Evolutionary conservation across 768 basidiomycete species (phyloP).

Genomic region (Strobilomyces echinocephalus): DNA sequence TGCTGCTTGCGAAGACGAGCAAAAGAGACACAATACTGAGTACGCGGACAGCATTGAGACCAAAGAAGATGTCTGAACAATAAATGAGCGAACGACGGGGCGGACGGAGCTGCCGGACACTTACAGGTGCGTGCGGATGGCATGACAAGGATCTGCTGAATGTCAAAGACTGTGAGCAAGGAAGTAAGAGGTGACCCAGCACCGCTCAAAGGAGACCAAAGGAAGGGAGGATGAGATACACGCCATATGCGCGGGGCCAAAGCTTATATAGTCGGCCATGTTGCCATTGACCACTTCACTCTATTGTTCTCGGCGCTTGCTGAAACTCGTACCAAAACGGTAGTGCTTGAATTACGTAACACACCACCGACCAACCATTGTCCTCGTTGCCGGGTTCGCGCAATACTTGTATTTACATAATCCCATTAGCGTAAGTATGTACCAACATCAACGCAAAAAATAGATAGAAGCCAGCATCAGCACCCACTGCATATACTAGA

Average conservation of each 20-base stretch:
- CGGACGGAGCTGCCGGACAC: constrained; percentile 16
- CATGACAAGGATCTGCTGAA: constrained; percentile 15
- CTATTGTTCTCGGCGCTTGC: constrained; percentile 29
- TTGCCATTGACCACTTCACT: constrained; percentile 13
- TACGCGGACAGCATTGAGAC: constrained; percentile 71
- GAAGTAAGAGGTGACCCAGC: constrained; percentile 29
- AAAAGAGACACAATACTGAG: constrained; percentile 76
- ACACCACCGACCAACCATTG: constrained; percentile 22
- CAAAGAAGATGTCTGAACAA: constrained; percentile 56
- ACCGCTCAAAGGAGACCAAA: constrained; percentile 17
- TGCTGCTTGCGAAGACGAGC: constrained; percentile 76
- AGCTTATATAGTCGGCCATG: constrained; percentile 22
- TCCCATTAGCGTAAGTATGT: background rate
- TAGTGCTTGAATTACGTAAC: constrained; percentile 14
- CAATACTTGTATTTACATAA: background rate
- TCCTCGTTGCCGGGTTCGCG: constrained; percentile 13
- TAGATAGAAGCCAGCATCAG: background rate
- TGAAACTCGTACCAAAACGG: background rate
- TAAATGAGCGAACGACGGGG: background rate
- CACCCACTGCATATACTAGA: constrained; percentile 10
- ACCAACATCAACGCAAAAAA: constrained; percentile 1
- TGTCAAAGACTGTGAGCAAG: constrained; percentile 15
- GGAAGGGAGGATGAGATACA: constrained; percentile 1
- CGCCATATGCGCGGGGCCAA: background rate
- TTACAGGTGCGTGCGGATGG: constrained; percentile 40